phyloP scores from a whole-genome alignment of 176 grass and related monocot species.

The Paspalum notatum region DNA sequence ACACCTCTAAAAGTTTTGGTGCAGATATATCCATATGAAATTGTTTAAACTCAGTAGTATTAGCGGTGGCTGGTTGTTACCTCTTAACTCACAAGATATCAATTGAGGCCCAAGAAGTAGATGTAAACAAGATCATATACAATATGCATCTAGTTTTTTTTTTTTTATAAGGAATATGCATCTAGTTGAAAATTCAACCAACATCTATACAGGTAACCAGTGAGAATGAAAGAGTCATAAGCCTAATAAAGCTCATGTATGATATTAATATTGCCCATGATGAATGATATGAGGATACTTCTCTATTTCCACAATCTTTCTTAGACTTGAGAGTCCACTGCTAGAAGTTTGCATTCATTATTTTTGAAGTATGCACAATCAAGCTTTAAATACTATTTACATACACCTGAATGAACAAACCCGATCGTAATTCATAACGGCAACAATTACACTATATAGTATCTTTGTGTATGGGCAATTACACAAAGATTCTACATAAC shows the following conservation, averaged over 20 bases:
- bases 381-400: slow-evolving; percentile 15
- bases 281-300: background rate
- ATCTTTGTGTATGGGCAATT: background rate
- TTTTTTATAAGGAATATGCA: too few relatives aligned
- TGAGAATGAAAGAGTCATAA: background rate
- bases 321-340: background rate
- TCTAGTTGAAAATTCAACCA: background rate
- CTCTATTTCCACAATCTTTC: background rate
- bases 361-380: background rate
- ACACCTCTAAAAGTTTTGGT: background rate
- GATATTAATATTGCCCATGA: background rate
- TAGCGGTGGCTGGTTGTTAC: background rate
- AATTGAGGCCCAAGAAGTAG: background rate
- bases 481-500: background rate
- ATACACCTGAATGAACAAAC: background rate
- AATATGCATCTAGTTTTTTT: background rate
- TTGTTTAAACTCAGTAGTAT: background rate
- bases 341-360: background rate
- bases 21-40: background rate
- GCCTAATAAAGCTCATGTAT: background rate
- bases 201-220: background rate
- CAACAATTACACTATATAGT: slow-evolving; percentile 5
- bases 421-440: background rate
- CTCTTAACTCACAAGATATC: background rate
- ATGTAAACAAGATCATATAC: background rate